Evolutionary conservation across 2,329 filamentous ascomycete genomes (phyloP), one percentile per base, ranked within the genome.

Genomic region (Ophiocordyceps camponoti-floridani): DNA sequence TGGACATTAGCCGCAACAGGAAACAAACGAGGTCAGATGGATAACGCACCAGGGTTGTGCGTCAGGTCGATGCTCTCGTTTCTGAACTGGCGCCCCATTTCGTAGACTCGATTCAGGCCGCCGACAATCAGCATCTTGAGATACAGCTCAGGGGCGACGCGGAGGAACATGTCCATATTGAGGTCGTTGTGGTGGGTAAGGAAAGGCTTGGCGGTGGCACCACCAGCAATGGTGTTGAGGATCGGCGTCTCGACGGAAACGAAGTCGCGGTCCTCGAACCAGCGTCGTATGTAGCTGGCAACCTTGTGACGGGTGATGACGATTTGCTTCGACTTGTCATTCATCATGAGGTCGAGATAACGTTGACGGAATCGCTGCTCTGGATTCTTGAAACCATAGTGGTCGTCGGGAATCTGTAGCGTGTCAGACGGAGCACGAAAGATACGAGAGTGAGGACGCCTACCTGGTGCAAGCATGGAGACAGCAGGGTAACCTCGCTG

Each of bases 321-420:
- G 47, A 88, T 82, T 48, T 93, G 75, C 45, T 87, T 78, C 41
- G 83, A 85, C 49, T 73, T 73, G 57, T 94, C 84, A 66, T 98
- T 95, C 82, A 96, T 94, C 65, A 98, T 91, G 54, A 98, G 70
- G 63, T 98, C 91, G 44, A 98, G 77, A 62, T 94, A 94, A 48
- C 89, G 77, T 68, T 94, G 84, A 55, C 93, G 83, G 73, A 86
- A 88, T 48, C 91, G 79, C 64, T 88, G 83, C 65, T 98, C 91
- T 59, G 87, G 77, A 61, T 96, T 88, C 72, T 94, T 89, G 71
- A 96, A 87, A 49, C 89, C 89, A 60, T 86, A 95, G 66, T 89
- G 82, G 63, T 91, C 86, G 49, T 83, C 82, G 46, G 91, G 91
- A 53, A 65, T 60, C 56, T 59, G 27, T 4, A n/a, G 2, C 26